Evolutionary conservation across 768 basidiomycete genomes (phyloP).

Genomic region (Boletus barrowsii): DNA sequence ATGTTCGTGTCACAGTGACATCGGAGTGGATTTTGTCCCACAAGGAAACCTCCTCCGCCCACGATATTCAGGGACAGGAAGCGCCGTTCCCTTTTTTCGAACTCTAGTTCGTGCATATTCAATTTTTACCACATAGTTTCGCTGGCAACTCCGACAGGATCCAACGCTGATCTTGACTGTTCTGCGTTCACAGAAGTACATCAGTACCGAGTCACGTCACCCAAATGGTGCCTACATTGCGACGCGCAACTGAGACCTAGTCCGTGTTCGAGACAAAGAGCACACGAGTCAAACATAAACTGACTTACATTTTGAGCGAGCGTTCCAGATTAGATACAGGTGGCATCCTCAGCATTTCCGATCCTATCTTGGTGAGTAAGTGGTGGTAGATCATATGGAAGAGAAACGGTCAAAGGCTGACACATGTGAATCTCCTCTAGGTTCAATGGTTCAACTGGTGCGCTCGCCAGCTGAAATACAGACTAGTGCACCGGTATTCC

Average conservation of each 20-base stretch:
- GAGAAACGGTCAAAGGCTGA: background rate
- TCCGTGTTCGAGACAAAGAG: background rate
- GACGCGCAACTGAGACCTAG: background rate
- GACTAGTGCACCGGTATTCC: background rate
- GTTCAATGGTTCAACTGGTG: slow-evolving; percentile 5
- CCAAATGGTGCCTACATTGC: background rate
- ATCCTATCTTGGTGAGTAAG: background rate
- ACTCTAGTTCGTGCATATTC: no score
- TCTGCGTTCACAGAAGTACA: background rate
- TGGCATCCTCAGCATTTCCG: slow-evolving; percentile 6
- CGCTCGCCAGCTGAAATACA: background rate
- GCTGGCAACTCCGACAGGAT: no score
- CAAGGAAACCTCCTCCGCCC: no score
- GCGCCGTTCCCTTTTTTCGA: no score
- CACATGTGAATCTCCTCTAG: slow-evolving; percentile 1
- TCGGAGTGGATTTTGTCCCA: no score
- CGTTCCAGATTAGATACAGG: background rate
- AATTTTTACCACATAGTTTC: no score
- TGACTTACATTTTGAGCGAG: background rate
- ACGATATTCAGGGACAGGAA: no score
- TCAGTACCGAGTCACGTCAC: background rate
- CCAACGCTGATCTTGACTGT: slow-evolving; percentile 4
- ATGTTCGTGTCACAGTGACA: no score
- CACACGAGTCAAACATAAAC: background rate
- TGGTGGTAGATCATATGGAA: background rate